Percentiles rank a stretch among this genome's conserved stretches.
phyloP scores from a whole-genome alignment of 2,329 filamentous ascomycete species.

The Penicillium sp. region DNA sequence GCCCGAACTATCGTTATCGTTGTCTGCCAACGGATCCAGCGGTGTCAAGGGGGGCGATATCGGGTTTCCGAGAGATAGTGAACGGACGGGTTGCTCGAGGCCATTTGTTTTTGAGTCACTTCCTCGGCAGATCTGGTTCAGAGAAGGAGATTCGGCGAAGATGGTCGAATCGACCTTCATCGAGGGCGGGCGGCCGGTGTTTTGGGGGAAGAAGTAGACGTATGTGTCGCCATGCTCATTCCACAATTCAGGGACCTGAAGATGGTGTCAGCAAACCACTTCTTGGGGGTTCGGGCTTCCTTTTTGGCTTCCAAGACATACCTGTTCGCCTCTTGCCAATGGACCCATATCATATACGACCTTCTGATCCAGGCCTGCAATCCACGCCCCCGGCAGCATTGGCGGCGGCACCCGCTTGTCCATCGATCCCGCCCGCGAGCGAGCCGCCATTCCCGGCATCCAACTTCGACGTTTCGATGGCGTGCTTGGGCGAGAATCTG shows the following conservation, averaged over 20 bases:
- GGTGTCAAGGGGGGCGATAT: slow-evolving; percentile 37
- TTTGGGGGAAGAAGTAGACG: slow-evolving; percentile 65
- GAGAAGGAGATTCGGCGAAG: slow-evolving; percentile 60
- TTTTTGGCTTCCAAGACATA: slow-evolving; percentile 36
- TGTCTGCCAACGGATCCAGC: slow-evolving; percentile 37
- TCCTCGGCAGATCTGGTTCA: slow-evolving; percentile 61
- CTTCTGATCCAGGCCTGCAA: slow-evolving; percentile 61
- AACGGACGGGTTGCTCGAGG: slow-evolving; percentile 34
- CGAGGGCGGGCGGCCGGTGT: slow-evolving; percentile 60
- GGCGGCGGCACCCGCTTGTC: slow-evolving; percentile 32
- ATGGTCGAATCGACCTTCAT: slow-evolving; percentile 65
- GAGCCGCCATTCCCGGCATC: slow-evolving; percentile 49
- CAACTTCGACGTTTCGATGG: slow-evolving; percentile 49
- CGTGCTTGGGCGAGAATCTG: slow-evolving; percentile 40
- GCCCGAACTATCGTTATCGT: slow-evolving; percentile 50
- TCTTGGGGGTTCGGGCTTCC: no score
- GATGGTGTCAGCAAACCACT: slow-evolving; percentile 1
- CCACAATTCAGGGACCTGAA: slow-evolving; percentile 63
- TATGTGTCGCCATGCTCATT: slow-evolving; percentile 65
- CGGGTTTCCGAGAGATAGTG: slow-evolving; percentile 36
- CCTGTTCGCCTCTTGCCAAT: slow-evolving; percentile 57
- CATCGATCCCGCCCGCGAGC: slow-evolving; percentile 38
- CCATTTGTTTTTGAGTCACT: slow-evolving; percentile 50
- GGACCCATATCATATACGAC: slow-evolving; percentile 59
- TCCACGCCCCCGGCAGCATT: slow-evolving; percentile 57